Conservation (phyloP, 371 early-diverging fungal genomes). For the Mucor plumbeus region DNA sequence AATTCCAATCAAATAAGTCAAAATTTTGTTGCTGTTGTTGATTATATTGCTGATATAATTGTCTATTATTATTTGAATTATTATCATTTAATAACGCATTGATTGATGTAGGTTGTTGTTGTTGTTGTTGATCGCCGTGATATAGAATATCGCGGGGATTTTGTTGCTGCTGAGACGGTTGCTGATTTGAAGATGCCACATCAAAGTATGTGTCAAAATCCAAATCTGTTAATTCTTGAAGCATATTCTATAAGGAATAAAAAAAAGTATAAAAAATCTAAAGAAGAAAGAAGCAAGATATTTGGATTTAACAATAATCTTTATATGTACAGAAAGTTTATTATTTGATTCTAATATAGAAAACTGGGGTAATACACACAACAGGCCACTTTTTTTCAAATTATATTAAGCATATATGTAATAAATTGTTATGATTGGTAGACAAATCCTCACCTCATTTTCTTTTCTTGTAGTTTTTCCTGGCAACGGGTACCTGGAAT, state of each 20-base stretch:
- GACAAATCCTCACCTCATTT: conserved; percentile 34
- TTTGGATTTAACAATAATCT: conserved; percentile 4
- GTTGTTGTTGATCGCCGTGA: conserved; percentile 20
- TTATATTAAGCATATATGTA: conserved; percentile 4
- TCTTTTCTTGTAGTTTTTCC: conserved; percentile 13
- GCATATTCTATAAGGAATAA: conserved; percentile 20
- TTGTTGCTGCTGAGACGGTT: conserved; percentile 14
- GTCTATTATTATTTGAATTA: conserved; percentile 3
- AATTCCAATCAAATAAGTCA: conserved; percentile 26
- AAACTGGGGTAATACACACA: conserved; percentile 24
- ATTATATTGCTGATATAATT: conserved; percentile 13
- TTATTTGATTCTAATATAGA: not conserved
- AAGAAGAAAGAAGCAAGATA: conserved; percentile 7
- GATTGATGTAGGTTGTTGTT: conserved; percentile 5
- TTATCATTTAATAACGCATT: not conserved
- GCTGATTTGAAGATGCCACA: conserved; percentile 29
- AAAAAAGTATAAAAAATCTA: conserved; percentile 8
- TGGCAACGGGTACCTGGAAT: conserved; percentile 13
- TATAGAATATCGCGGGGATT: conserved; percentile 26
- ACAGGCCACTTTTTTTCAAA: conserved; percentile 35
- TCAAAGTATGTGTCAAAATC: conserved; percentile 37
- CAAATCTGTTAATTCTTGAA: conserved; percentile 33
- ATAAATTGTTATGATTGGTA: conserved; percentile 19
- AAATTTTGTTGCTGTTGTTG: conserved; percentile 13
- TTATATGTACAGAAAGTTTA: not conserved